Evolutionary conservation across 805 yeast genomes (phyloP), one percentile per base, ranked within the genome.

Genomic region (Peterozyma xylosa): DNA sequence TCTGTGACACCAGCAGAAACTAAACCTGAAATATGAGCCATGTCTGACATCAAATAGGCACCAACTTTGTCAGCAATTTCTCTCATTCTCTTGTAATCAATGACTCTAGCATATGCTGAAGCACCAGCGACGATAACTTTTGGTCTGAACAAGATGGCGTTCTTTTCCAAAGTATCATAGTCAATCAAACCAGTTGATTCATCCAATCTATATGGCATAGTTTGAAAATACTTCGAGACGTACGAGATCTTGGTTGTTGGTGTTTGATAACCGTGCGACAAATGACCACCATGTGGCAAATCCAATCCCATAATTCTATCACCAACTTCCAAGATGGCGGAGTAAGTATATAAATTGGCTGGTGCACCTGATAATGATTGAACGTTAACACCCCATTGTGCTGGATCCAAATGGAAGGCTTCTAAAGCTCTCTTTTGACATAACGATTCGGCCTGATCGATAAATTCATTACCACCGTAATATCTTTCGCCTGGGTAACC

Each of bases 401-500:
- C 84, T 33, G 93, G 76, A 51, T 82, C 78, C 50, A 90, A 67
- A 47, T 71, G 67, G 66, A 88, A 91, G 10, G 96, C 89, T 56
- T 84, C 77, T 48, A 91, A 71, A 39, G 98, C 99, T 66, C 99
- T 77, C 56, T 80, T 74, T 68, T 89, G 96, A 70, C 98, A 91
- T 47, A 91, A 70, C 11, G 79, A 65, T 72, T 91, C 99, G 58
- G 87, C 88, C 70, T 80, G 75, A 70, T 91, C 99, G 57, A 91
- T 91, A 68, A 80, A 84, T 68, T 91, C 89, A 62, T 91, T 91
- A 64, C 99, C 99, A 66, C 99, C 99, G 63, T 91, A 91, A 73
- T 91, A 91, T 65, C 99, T 81, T 50, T 89, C 96, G 53, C 96
- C 96, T 36, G 99, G 99, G 68, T 91, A 91, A 51, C 98, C 98